Percentiles rank a stretch among this genome's conserved stretches.
Evolutionary conservation across 805 yeast species (phyloP).

Genomic region (Candida endomychidarum): DNA sequence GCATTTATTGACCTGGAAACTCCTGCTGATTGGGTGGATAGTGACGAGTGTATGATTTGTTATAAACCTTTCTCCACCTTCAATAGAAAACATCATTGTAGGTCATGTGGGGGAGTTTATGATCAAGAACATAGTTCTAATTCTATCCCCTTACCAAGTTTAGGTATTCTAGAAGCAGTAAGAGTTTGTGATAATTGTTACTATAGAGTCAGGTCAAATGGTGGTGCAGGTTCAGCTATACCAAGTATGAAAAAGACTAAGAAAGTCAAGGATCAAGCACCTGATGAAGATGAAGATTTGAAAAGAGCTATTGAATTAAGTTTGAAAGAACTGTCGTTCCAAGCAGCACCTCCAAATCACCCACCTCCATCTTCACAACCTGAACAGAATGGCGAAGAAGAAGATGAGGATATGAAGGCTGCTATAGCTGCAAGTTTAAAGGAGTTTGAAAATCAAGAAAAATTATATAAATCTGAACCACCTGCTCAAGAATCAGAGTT

Average conservation of each 20-base stretch:
- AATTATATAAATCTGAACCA: slow-evolving; percentile 11
- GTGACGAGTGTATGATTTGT: slow-evolving; percentile 93
- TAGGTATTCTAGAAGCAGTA: slow-evolving; percentile 86
- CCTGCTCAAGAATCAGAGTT: slow-evolving; percentile 23
- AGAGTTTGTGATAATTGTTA: slow-evolving; percentile 92
- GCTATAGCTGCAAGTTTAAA: slow-evolving; percentile 90
- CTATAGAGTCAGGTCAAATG: slow-evolving; percentile 13
- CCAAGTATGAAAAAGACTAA: background rate
- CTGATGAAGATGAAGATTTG: slow-evolving; percentile 75
- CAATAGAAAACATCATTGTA: slow-evolving; percentile 93
- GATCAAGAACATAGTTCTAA: slow-evolving; percentile 84
- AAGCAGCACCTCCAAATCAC: slow-evolving; percentile 23
- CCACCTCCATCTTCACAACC: slow-evolving; percentile 12
- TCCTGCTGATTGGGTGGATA: slow-evolving; percentile 98
- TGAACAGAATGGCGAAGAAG: slow-evolving; percentile 41
- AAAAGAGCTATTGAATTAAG: slow-evolving; percentile 78
- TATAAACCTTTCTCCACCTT: slow-evolving; percentile 75
- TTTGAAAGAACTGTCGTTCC: slow-evolving; percentile 49
- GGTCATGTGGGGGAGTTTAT: slow-evolving; percentile 95
- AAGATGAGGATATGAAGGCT: slow-evolving; percentile 81
- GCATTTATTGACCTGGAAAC: slow-evolving; percentile 80
- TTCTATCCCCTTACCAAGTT: slow-evolving; percentile 66
- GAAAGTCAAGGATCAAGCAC: background rate
- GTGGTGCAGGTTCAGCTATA: background rate
- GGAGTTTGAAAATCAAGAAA: slow-evolving; percentile 54